These are phyloP conservation scores for Saksenaea vasiformis DNA, from an alignment of 371 early-diverging fungal genomes.

Conservation along the genomic window DNA sequence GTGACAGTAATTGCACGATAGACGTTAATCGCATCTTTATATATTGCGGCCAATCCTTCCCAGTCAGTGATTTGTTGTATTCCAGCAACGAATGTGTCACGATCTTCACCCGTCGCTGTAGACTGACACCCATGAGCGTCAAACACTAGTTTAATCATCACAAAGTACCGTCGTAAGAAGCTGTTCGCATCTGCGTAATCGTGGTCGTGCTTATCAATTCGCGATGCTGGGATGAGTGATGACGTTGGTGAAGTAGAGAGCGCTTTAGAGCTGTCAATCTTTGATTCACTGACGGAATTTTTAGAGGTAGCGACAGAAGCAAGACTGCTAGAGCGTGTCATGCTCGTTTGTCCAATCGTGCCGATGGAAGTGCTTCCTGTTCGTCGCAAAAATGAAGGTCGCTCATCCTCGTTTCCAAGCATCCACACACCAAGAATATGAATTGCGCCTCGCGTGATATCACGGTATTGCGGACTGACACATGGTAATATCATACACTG, in stretches of 20 bases:
- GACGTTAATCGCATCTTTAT: constrained; percentile 64
- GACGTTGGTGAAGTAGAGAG: not conserved
- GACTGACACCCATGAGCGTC: constrained; percentile 21
- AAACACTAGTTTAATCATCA: constrained; percentile 58
- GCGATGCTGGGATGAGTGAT: constrained; percentile 15
- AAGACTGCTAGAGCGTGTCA: constrained; percentile 39
- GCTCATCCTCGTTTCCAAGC: constrained; percentile 66
- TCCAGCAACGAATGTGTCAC: constrained; percentile 16
- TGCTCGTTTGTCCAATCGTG: constrained; percentile 14
- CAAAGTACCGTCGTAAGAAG: constrained; percentile 61
- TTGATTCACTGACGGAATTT: constrained; percentile 1
- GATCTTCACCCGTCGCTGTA: constrained; percentile 2
- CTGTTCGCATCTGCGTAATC: constrained; percentile 54
- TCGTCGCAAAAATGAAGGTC: constrained; percentile 64
- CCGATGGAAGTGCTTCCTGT: constrained; percentile 33
- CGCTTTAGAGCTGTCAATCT: not conserved
- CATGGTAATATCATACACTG: constrained; percentile 69
- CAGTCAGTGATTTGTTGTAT: constrained; percentile 42
- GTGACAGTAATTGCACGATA: constrained; percentile 60
- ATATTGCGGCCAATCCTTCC: constrained; percentile 52
- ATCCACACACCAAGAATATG: constrained; percentile 78
- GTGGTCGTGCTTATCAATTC: constrained; percentile 18
- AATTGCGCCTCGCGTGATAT: constrained; percentile 68
- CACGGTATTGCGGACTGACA: constrained; percentile 55
- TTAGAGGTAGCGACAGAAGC: constrained; percentile 27